Evolutionary conservation across 768 basidiomycete genomes (phyloP).

Genomic region (Suillus subaureus): DNA sequence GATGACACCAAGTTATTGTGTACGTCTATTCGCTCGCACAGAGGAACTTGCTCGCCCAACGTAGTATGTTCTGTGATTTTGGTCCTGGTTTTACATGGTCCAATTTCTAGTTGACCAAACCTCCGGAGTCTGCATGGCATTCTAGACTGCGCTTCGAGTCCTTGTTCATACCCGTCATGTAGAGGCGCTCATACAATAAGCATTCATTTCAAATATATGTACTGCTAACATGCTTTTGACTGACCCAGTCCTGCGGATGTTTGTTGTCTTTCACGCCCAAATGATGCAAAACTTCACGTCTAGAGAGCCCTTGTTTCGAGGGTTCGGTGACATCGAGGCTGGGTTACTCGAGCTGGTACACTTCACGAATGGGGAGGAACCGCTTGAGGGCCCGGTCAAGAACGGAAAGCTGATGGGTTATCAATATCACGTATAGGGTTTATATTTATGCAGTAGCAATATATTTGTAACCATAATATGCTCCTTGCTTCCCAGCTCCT

Average conservation of each 20-base stretch:
- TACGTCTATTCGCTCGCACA: not conserved
- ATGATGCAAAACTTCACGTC: slow-evolving; percentile 43
- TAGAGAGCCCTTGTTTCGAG: slow-evolving; percentile 34
- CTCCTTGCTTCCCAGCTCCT: not conserved
- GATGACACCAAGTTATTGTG: not conserved
- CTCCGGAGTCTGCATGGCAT: not conserved
- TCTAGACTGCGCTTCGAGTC: not conserved
- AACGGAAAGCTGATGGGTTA: slow-evolving; percentile 62
- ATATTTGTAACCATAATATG: not conserved
- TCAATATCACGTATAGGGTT: not conserved
- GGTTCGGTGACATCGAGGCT: slow-evolving; percentile 44
- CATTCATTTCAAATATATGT: not conserved
- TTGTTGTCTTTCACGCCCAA: slow-evolving; percentile 22
- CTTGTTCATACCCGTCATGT: not conserved
- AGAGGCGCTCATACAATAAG: slow-evolving; percentile 1
- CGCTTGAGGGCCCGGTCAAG: slow-evolving; percentile 44
- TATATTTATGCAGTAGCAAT: not conserved
- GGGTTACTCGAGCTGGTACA: slow-evolving; percentile 44
- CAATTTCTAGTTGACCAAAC: not conserved
- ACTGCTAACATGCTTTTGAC: not conserved
- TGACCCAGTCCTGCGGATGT: not conserved
- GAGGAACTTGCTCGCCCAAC: not conserved
- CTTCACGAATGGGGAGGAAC: slow-evolving; percentile 44
- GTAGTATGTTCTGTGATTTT: not conserved
- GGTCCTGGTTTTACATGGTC: not conserved